These are phyloP conservation scores for Datura wrightii DNA, from an alignment of 257 asterid genomes.

Conservation along the genomic window DNA sequence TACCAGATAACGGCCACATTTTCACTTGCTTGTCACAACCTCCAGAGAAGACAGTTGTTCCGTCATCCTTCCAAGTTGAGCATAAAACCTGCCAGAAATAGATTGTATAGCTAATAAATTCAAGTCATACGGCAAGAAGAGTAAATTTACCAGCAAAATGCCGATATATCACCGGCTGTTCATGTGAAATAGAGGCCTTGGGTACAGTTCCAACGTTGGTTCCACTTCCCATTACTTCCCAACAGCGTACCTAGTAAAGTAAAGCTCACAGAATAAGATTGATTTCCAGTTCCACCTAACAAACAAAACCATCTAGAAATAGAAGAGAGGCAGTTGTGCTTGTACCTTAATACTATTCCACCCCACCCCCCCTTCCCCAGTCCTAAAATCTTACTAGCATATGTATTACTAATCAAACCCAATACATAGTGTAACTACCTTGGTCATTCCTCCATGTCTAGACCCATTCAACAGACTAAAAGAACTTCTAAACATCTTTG, in stretches of 20 bases:
- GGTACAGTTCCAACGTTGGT: conserved; percentile 62
- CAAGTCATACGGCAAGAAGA: conserved; percentile 23
- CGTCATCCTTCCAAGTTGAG: conserved; percentile 97
- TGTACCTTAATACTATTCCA: not conserved
- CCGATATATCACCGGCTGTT: conserved; percentile 71
- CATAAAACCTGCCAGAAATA: conserved; percentile 74
- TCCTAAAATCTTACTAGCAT: conserved; percentile 7
- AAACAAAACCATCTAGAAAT: conserved; percentile 19
- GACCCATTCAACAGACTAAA: not conserved
- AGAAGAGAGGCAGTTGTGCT: not conserved
- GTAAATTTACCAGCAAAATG: not conserved
- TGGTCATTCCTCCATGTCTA: conserved; percentile 10
- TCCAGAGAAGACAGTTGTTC: conserved; percentile 93
- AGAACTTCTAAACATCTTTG: not conserved
- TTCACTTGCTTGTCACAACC: conserved; percentile 99
- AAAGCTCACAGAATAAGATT: conserved; percentile 31
- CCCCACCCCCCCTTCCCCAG: not conserved
- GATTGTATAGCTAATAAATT: conserved; percentile 11
- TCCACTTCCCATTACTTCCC: conserved; percentile 85
- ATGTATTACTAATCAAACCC: not conserved
- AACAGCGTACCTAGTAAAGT: conserved; percentile 80
- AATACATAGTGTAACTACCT: not conserved
- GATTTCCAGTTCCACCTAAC: not conserved
- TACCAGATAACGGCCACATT: conserved; percentile 96
- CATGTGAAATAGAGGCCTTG: conserved; percentile 84